phyloP scores from a whole-genome alignment of 345 rosid genomes.

The Cardamine resedifolia region DNA sequence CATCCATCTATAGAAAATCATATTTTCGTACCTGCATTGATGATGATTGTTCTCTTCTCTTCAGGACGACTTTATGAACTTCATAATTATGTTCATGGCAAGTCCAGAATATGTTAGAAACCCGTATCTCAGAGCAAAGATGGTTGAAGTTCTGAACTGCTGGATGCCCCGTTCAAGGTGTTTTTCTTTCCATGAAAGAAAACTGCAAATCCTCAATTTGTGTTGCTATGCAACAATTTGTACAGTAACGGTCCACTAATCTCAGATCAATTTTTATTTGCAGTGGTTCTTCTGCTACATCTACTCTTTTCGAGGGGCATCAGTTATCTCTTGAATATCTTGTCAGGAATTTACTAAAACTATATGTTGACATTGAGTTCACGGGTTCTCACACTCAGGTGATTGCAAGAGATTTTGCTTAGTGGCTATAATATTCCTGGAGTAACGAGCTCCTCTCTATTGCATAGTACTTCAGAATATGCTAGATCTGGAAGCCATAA shows the following conservation, averaged over 20 bases:
- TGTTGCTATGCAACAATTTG: slow-evolving; percentile 12
- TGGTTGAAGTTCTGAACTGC: slow-evolving; percentile 98
- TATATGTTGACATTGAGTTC: slow-evolving; percentile 99
- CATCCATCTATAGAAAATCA: not conserved
- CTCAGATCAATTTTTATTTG: slow-evolving; percentile 27
- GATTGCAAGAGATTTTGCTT: slow-evolving; percentile 31
- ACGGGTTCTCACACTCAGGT: slow-evolving; percentile 99
- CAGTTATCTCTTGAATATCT: slow-evolving; percentile 89
- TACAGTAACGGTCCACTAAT: not conserved
- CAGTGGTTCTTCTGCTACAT: slow-evolving; percentile 83
- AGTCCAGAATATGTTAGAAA: slow-evolving; percentile 85
- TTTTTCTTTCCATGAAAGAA: slow-evolving; percentile 16
- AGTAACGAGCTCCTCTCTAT: not conserved
- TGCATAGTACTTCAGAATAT: slow-evolving; percentile 3
- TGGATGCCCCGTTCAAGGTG: slow-evolving; percentile 98
- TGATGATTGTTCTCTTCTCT: slow-evolving; percentile 24
- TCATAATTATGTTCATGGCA: slow-evolving; percentile 97
- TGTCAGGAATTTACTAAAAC: slow-evolving; percentile 95
- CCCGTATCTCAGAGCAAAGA: slow-evolving; percentile 96
- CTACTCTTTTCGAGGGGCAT: slow-evolving; percentile 90
- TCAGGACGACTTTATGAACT: slow-evolving; percentile 98
- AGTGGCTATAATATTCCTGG: slow-evolving; percentile 17
- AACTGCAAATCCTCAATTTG: not conserved
- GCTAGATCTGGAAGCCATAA: not conserved
- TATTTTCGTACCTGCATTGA: not conserved